These are phyloP conservation scores for Bolboschoenus planiculmis DNA, from an alignment of 176 grass and related monocot genomes.

Conservation along the genomic window DNA sequence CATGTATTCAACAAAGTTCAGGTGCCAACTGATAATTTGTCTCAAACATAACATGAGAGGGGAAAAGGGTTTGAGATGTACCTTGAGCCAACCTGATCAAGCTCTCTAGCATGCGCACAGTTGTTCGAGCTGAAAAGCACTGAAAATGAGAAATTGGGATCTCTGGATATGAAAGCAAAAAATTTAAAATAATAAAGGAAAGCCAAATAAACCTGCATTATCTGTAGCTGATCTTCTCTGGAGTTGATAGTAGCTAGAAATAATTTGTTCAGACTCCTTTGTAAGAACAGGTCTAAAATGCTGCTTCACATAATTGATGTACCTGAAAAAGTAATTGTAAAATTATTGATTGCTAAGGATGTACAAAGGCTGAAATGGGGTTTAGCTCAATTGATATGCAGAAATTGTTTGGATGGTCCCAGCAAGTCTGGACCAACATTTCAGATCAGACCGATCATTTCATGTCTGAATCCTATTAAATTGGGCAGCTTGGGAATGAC, in stretches of 20 bases:
- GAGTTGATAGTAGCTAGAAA: slow-evolving; percentile 85
- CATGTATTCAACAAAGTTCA: background rate
- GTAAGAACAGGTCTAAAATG: slow-evolving; percentile 77
- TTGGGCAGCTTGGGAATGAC: background rate
- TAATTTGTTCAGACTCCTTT: slow-evolving; percentile 68
- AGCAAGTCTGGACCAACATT: background rate
- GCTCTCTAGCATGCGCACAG: slow-evolving; percentile 95
- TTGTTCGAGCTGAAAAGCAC: slow-evolving; percentile 69
- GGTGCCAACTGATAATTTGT: background rate
- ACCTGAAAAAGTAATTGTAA: slow-evolving; percentile 41
- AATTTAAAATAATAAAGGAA: background rate
- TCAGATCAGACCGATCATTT: background rate
- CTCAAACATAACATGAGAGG: background rate
- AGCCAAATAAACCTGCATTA: slow-evolving; percentile 53
- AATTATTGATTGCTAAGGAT: background rate
- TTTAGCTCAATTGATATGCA: background rate
- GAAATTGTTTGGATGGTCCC: background rate
- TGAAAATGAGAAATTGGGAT: background rate
- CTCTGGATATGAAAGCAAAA: background rate
- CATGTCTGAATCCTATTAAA: background rate
- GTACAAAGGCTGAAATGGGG: background rate
- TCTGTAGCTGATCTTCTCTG: slow-evolving; percentile 71
- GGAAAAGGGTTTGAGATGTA: background rate
- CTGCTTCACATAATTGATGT: slow-evolving; percentile 74
- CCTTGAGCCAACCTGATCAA: slow-evolving; percentile 96